phyloP scores from a whole-genome alignment of 495 filamentous ascomycete species.

The Penicillium egyptiacum region DNA sequence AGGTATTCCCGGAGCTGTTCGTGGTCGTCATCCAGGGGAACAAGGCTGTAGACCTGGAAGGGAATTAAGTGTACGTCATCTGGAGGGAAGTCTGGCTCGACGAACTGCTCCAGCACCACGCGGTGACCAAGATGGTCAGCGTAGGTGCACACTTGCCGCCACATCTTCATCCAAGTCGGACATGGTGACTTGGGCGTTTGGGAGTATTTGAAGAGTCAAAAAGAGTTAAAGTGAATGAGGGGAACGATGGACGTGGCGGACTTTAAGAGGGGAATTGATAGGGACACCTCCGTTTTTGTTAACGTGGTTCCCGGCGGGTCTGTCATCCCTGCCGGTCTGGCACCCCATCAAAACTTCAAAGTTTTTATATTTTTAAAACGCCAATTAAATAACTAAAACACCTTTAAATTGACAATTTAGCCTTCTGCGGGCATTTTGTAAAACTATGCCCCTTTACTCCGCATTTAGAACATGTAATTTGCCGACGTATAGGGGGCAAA shows the following conservation, averaged over 20 bases:
- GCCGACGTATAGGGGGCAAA: too few relatives aligned
- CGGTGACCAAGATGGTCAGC: constrained; percentile 19
- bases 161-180: neutral
- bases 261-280: too few relatives aligned
- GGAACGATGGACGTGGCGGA: constrained; percentile 6
- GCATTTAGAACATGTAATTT: neutral
- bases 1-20: constrained; percentile 22
- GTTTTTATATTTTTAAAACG: too few relatives aligned
- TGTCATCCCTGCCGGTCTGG: too few relatives aligned
- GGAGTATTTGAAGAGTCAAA: neutral
- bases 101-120: constrained; percentile 20
- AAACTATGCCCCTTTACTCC: too few relatives aligned
- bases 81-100: constrained; percentile 11
- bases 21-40: constrained; percentile 27
- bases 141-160: constrained; percentile 19
- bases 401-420: too few relatives aligned
- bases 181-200: neutral
- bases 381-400: too few relatives aligned
- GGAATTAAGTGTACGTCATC: neutral
- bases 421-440: too few relatives aligned
- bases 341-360: too few relatives aligned
- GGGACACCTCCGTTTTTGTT: too few relatives aligned
- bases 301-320: too few relatives aligned
- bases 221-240: constrained; percentile 10
- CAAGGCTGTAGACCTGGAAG: constrained; percentile 28